phyloP scores from a whole-genome alignment of 2,329 filamentous ascomycete species.

The Pezicula carpinea region DNA sequence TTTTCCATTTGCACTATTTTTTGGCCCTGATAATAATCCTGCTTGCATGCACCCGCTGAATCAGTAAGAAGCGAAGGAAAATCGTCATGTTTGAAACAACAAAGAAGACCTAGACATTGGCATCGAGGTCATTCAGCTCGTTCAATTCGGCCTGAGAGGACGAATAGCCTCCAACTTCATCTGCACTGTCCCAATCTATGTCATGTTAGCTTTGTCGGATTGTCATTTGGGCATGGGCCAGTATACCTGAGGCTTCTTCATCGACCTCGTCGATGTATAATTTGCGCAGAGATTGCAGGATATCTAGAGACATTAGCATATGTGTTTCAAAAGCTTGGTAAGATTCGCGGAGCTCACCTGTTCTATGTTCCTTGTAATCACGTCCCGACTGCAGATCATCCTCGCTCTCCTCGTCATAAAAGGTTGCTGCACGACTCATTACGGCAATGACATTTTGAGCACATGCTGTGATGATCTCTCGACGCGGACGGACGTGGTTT shows the following conservation, averaged over 20 bases:
- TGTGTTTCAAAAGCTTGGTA: background rate
- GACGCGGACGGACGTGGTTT: constrained; percentile 21
- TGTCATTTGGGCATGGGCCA: constrained; percentile 2
- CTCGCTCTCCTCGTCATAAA: constrained; percentile 15
- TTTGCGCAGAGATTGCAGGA: constrained; percentile 23
- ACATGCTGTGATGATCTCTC: constrained; percentile 21
- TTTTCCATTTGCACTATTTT: no score
- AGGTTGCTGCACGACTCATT: constrained; percentile 17
- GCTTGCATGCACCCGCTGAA: background rate
- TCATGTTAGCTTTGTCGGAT: constrained; percentile 3
- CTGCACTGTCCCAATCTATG: constrained; percentile 29
- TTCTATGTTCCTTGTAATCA: constrained; percentile 12
- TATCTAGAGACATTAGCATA: constrained; percentile 18
- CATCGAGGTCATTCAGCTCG: constrained; percentile 34
- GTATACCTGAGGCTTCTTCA: constrained; percentile 32
- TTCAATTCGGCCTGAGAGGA: constrained; percentile 29
- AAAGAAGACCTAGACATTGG: constrained; percentile 18
- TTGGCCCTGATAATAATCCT: no score
- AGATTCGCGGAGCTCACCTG: constrained; percentile 13
- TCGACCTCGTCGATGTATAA: constrained; percentile 31
- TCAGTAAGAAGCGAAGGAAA: background rate
- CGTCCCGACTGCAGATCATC: constrained; percentile 8
- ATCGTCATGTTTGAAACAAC: background rate
- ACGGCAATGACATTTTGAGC: constrained; percentile 20
- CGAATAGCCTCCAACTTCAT: constrained; percentile 13